These are phyloP conservation scores for Cyberlindnera subsufficiens DNA, from an alignment of 805 yeast species.

Conservation along the genomic window DNA sequence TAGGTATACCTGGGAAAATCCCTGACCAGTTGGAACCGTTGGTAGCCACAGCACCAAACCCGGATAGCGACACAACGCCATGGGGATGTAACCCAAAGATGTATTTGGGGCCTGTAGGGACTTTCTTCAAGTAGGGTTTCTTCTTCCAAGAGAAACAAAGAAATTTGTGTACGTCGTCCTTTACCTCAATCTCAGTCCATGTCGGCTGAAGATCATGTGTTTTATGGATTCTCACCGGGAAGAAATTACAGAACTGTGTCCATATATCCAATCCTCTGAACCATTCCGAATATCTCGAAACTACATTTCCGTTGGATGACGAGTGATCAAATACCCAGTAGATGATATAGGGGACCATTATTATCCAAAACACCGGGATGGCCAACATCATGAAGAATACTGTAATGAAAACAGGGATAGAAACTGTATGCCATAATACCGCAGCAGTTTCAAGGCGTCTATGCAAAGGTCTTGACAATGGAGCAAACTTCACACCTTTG, in stretches of 20 bases:
- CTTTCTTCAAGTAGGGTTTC: constrained; percentile 24
- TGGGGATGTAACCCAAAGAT: constrained; percentile 95
- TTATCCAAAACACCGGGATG: constrained; percentile 60
- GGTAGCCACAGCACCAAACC: constrained; percentile 76
- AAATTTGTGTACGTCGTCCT: constrained; percentile 16
- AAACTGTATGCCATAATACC: constrained; percentile 67
- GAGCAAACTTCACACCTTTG: constrained; percentile 39
- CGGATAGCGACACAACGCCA: constrained; percentile 91
- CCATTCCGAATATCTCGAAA: constrained; percentile 47
- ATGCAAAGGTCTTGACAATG: constrained; percentile 46
- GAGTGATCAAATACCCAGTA: constrained; percentile 58
- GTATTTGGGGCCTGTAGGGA: constrained; percentile 63
- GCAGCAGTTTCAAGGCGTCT: constrained; percentile 63
- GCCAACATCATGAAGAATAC: constrained; percentile 55
- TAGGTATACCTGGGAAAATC: constrained; percentile 78
- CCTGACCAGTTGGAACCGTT: constrained; percentile 69
- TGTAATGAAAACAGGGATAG: constrained; percentile 54
- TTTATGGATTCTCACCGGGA: constrained; percentile 70
- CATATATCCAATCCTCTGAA: constrained; percentile 56
- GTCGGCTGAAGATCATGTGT: constrained; percentile 71
- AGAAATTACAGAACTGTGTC: constrained; percentile 70
- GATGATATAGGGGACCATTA: constrained; percentile 55
- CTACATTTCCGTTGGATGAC: constrained; percentile 68
- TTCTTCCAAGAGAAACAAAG: constrained; percentile 17
- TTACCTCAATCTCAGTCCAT: constrained; percentile 34